phyloP scores from a whole-genome alignment of 495 filamentous ascomycete species.

The Penicillium macrosclerotiorum region DNA sequence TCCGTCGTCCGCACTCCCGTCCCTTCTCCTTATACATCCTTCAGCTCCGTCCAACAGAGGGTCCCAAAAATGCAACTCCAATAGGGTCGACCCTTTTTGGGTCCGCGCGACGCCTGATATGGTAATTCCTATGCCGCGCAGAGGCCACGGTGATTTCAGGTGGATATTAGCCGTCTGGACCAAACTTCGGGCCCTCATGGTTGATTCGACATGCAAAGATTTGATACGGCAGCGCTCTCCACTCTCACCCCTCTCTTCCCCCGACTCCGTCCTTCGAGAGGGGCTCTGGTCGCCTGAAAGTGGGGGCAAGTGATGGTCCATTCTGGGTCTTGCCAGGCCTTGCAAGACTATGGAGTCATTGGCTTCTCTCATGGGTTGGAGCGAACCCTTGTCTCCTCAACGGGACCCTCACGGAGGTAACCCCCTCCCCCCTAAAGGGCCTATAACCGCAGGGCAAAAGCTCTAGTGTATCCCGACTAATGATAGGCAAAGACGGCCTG shows the following conservation, averaged over 20 bases:
- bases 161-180: slow-evolving; percentile 15
- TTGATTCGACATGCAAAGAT: slow-evolving; percentile 10
- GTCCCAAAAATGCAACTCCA: no score
- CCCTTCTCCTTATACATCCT: no score
- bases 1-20: no score
- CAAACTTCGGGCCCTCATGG: slow-evolving; percentile 6
- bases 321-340: not conserved
- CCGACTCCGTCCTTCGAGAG: no score
- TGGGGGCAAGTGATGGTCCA: slow-evolving; percentile 3
- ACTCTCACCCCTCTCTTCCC: slow-evolving; percentile 13
- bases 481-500: slow-evolving; percentile 5
- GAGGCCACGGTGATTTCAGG: slow-evolving; percentile 1
- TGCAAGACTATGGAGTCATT: slow-evolving; percentile 7
- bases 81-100: not conserved
- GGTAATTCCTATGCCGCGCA: not conserved
- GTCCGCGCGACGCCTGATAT: not conserved
- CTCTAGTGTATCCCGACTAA: not conserved
- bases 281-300: slow-evolving; percentile 6
- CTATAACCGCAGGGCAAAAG: not conserved
- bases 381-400: not conserved
- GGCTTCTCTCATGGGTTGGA: slow-evolving; percentile 7
- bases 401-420: slow-evolving; percentile 15
- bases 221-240: slow-evolving; percentile 13
- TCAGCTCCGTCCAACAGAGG: no score
- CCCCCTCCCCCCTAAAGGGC: slow-evolving; percentile 7